These are phyloP conservation scores for Monosporozyma aerobia DNA, from an alignment of 805 yeast species.

Conservation along the genomic window DNA sequence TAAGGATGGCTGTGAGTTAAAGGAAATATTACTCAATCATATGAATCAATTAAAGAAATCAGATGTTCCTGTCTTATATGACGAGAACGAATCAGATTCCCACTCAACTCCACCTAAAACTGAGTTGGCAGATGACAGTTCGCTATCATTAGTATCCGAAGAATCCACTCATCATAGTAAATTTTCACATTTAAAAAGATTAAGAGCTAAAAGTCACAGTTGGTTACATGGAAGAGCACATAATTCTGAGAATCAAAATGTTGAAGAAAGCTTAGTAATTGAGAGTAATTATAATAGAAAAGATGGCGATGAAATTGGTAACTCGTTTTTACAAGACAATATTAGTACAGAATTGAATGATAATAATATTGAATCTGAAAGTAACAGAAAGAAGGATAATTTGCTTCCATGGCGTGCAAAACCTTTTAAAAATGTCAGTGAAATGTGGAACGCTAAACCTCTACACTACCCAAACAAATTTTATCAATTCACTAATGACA, in stretches of 20 bases:
- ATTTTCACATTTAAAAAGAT: constrained; percentile 1
- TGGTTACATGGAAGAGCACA: constrained; percentile 3
- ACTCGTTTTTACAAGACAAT: background rate
- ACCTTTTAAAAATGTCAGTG: constrained; percentile 16
- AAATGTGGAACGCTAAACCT: constrained; percentile 52
- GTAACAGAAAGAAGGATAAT: constrained; percentile 1
- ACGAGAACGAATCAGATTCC: background rate
- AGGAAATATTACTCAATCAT: constrained; percentile 32
- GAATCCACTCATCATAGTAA: background rate
- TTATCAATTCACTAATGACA: constrained; percentile 37
- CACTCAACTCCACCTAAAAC: background rate
- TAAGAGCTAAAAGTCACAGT: constrained; percentile 7
- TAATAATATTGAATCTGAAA: background rate
- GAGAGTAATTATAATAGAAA: constrained; percentile 1
- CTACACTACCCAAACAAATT: constrained; percentile 45
- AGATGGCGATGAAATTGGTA: background rate
- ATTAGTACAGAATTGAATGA: background rate
- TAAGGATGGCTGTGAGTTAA: constrained; percentile 34
- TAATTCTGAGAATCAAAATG: background rate
- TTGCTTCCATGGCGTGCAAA: constrained; percentile 11
- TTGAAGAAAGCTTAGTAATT: constrained; percentile 9
- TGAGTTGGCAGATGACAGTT: background rate
- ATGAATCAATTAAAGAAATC: constrained; percentile 7
- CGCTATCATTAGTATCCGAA: too few relatives aligned
- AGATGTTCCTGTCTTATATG: constrained; percentile 5